Evolutionary conservation across 352 stramenopile genomes (phyloP).

Genomic region (Pythium volutum): DNA sequence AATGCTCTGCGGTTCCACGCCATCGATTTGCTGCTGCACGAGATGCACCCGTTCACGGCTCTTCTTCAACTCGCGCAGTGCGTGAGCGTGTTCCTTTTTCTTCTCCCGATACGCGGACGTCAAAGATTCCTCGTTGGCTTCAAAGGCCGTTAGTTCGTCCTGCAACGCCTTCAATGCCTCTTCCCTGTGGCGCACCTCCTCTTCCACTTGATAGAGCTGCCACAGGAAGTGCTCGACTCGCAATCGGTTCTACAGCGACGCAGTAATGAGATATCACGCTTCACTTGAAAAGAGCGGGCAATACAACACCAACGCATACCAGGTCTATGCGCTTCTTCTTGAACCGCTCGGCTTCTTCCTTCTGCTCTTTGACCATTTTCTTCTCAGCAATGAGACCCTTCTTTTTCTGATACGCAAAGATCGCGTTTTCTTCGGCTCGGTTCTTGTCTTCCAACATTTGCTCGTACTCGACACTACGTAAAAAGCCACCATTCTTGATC

Average conservation of each 20-base stretch:
- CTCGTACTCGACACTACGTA: conserved; percentile 68
- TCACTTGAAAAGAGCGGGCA: neutral
- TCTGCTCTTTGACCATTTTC: conserved; percentile 93
- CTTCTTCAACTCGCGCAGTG: conserved; percentile 58
- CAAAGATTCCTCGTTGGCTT: conserved; percentile 47
- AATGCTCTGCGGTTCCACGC: conserved; percentile 69
- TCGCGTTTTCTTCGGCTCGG: conserved; percentile 89
- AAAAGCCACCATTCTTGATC: neutral
- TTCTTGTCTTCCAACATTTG: conserved; percentile 89
- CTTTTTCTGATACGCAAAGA: conserved; percentile 96
- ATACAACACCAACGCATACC: conserved; percentile 27
- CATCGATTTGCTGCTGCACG: conserved; percentile 85
- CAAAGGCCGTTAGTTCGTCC: conserved; percentile 37
- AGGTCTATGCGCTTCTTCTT: conserved; percentile 63
- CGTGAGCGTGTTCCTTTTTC: conserved; percentile 61
- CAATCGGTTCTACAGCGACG: conserved; percentile 48
- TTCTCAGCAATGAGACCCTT: conserved; percentile 94
- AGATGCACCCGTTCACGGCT: conserved; percentile 67
- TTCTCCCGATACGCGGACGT: conserved; percentile 55
- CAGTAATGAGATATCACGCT: neutral
- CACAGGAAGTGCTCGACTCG: conserved; percentile 94
- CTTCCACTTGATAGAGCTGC: conserved; percentile 94
- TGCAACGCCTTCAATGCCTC: conserved; percentile 60
- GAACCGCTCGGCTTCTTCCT: conserved; percentile 90
- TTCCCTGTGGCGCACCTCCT: conserved; percentile 83